These are phyloP conservation scores for Cyphellophora attinorum DNA, from an alignment of 2,329 filamentous ascomycete species.

Conservation along the genomic window DNA sequence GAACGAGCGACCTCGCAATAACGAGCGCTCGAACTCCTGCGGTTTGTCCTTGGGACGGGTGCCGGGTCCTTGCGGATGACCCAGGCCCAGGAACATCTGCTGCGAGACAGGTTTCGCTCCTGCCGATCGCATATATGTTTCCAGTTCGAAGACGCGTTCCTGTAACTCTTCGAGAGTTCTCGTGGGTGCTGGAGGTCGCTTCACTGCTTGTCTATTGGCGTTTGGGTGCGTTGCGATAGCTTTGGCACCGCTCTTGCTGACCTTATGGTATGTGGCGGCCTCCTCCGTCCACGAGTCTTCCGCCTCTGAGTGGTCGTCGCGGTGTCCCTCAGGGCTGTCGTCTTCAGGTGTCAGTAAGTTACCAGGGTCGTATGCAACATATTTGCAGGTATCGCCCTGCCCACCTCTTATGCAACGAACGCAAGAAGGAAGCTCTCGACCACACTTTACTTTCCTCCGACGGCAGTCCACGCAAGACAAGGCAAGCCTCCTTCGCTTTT, in stretches of 20 bases:
- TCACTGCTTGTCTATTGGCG: too few relatives aligned
- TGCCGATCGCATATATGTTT: constrained; percentile 9
- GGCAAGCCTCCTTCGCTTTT: constrained; percentile 17
- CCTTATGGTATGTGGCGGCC: constrained; percentile 12
- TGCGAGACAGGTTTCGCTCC: constrained; percentile 8
- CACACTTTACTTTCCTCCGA: constrained; percentile 18
- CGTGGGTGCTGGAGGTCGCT: constrained; percentile 3
- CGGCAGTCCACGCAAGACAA: constrained; percentile 18
- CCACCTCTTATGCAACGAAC: constrained; percentile 18
- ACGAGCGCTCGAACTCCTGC: constrained; percentile 14
- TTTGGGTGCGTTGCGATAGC: constrained; percentile 3
- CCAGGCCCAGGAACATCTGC: constrained; percentile 6
- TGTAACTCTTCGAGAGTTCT: constrained; percentile 10
- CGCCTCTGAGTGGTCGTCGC: constrained; percentile 6
- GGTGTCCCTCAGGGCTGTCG: constrained; percentile 7
- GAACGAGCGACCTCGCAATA: constrained; percentile 16
- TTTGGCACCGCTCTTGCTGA: constrained; percentile 5
- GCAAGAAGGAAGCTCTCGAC: constrained; percentile 17
- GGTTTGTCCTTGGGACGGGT: constrained; percentile 5
- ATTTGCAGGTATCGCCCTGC: constrained; percentile 14
- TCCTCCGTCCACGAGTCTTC: constrained; percentile 13
- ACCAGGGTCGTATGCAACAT: constrained; percentile 16
- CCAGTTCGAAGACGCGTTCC: constrained; percentile 11
- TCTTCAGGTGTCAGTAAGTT: constrained; percentile 9
- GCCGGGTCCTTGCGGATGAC: constrained; percentile 5